Percentiles rank a stretch among this genome's conserved stretches.
These are phyloP conservation scores for Gossypium longicalyx DNA, from an alignment of 345 rosid genomes.

Conservation along the genomic window DNA sequence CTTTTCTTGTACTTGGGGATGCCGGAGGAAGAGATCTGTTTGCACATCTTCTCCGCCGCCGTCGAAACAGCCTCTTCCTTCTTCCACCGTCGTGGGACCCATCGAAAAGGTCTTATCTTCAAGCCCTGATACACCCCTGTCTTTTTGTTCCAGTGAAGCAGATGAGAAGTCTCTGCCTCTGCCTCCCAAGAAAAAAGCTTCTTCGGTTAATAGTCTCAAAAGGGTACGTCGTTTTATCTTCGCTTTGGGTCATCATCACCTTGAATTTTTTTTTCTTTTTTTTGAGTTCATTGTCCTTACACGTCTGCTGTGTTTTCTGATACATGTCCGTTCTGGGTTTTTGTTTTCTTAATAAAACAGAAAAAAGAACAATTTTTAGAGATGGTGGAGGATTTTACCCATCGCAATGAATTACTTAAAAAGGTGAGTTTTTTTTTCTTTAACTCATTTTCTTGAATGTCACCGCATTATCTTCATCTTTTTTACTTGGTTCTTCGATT, in stretches of 20 bases:
- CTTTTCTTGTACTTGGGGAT: slow-evolving; percentile 25
- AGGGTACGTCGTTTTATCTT: slow-evolving; percentile 16
- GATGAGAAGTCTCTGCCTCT: slow-evolving; percentile 23
- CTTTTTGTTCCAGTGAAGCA: slow-evolving; percentile 34
- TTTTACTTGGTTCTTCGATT: slow-evolving; percentile 14
- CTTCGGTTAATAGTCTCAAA: slow-evolving; percentile 18
- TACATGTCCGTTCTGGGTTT: neutral
- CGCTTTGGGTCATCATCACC: neutral
- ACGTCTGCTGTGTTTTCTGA: neutral
- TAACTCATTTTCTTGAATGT: too few relatives aligned
- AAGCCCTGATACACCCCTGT: slow-evolving; percentile 39
- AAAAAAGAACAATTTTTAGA: slow-evolving; percentile 23
- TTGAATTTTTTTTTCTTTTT: neutral
- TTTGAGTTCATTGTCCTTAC: too few relatives aligned
- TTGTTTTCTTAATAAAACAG: slow-evolving; percentile 17
- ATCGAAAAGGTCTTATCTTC: slow-evolving; percentile 18
- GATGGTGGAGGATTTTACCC: neutral
- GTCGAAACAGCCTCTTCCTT: neutral
- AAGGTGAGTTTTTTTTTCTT: slow-evolving; percentile 12
- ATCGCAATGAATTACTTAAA: slow-evolving; percentile 13
- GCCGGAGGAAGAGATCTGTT: slow-evolving; percentile 29
- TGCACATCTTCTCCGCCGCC: neutral
- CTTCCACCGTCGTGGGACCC: neutral
- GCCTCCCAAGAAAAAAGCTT: slow-evolving; percentile 19
- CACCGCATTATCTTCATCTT: neutral